Conservation (phyloP, 163 green algal species). For the Volvox carteri region DNA sequence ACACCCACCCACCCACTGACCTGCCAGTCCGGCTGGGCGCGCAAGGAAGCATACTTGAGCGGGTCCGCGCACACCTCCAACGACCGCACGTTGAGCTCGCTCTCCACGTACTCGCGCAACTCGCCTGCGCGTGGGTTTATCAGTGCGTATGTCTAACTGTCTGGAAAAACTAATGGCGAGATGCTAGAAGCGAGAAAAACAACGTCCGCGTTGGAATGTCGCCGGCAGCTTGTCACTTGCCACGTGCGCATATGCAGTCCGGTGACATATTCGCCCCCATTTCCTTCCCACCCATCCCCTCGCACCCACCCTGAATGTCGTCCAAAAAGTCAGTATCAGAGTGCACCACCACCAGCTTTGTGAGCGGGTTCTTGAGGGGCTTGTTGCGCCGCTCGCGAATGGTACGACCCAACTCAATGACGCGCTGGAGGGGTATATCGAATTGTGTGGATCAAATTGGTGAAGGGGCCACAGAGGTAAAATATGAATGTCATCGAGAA, state of each 20-base stretch:
- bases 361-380: slow-evolving; percentile 90
- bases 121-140: slow-evolving; percentile 74
- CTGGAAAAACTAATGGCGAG: no score
- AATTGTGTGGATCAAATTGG: no score
- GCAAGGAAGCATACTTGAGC: slow-evolving; percentile 83
- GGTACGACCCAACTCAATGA: slow-evolving; percentile 92
- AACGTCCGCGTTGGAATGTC: no score
- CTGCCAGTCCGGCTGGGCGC: slow-evolving; percentile 92
- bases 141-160: no score
- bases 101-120: slow-evolving; percentile 90
- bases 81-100: slow-evolving; percentile 94
- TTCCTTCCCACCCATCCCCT: no score
- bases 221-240: no score
- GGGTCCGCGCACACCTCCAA: slow-evolving; percentile 88
- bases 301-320: slow-evolving; percentile 78
- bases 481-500: no score
- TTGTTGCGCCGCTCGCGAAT: slow-evolving; percentile 88
- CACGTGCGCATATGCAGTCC: no score
- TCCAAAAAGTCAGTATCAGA: slow-evolving; percentile 88
- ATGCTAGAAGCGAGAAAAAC: no score
- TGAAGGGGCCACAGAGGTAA: no score
- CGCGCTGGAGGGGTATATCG: slow-evolving; percentile 57
- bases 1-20: no score
- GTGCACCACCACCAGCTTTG: slow-evolving; percentile 89
- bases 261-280: no score